Base-by-base conservation (phyloP, 768 basidiomycete genomes). In the Ramaria sp. region DNA sequence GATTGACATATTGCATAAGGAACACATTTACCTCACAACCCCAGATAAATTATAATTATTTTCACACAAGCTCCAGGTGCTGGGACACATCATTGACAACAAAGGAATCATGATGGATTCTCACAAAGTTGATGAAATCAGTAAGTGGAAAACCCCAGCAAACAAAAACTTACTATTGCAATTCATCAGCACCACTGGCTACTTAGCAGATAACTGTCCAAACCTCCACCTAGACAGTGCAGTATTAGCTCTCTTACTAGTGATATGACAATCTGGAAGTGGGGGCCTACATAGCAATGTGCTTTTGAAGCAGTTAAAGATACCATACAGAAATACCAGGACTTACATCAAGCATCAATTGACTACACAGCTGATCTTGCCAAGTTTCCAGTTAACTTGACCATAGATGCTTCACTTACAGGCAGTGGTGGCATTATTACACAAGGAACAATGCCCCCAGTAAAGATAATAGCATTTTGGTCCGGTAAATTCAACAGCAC, bases 1-100 rank as follows among this genome's bases (percentile, higher is more conserved):
- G 4, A 65, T 77, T 12, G 67, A 66, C 13, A 63, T 72, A 0
- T 61, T 77, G 0, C 51, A 61, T 0, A 15, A 56, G 0, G 69
- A 75, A 20, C 63, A 66, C 41, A 61, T 77, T 3, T 76, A 71
- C 66, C 63, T 75, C 3, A 27, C 27, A 2, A 54, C 48, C 20
- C 33, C 17, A 22, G 31, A 15, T 19, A 50, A 43, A 22, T 63
- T 73, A 0, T 56, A 65, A 0, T 70, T 75, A 33, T 57, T 76
- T 0, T 58, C 42, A 15, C 5, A n/a, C 3, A 24, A 51, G 73
- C 2, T 61, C 13, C 50, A 41, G 7, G 38, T 61, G 1, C 59
- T 64, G 7, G 63, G 63, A 0, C 59, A 63, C 48, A 42, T 63
- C 6, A 49, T 63, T 13, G 42, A 60, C 20, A 57, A 59, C 22